phyloP scores from a whole-genome alignment of 768 basidiomycete species.

The Lentinula boryana region DNA sequence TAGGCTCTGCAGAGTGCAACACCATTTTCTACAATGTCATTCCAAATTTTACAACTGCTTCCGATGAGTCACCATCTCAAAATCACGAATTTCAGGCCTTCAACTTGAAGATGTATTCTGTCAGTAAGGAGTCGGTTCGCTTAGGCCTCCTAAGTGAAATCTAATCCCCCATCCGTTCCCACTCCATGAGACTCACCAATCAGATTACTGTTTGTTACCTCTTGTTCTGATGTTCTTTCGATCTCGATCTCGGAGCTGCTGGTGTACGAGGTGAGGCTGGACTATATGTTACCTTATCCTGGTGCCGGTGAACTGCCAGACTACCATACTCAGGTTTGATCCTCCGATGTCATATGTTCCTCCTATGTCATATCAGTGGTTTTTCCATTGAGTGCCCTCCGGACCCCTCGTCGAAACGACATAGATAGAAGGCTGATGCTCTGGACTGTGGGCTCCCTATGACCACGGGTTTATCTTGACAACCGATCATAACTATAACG shows the following conservation, averaged over 20 bases:
- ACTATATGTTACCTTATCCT: neutral
- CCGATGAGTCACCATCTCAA: neutral
- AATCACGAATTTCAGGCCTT: no score
- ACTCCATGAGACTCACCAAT: neutral
- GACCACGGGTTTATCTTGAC: no score
- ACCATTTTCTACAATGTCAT: neutral
- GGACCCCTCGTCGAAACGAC: no score
- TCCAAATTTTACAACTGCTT: neutral
- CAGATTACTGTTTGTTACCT: neutral
- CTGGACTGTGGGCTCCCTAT: no score
- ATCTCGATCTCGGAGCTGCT: neutral
- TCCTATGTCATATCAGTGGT: neutral
- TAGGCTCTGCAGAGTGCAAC: neutral
- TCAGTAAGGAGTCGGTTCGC: no score
- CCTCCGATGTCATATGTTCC: neutral
- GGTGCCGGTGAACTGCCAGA: no score
- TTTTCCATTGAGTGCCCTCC: no score
- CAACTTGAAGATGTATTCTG: no score
- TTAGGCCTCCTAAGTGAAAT: neutral
- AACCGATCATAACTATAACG: no score
- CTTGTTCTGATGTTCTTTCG: neutral
- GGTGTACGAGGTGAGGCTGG: neutral
- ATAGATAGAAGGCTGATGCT: no score
- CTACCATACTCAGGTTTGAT: neutral
- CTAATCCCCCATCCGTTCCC: neutral